These are phyloP conservation scores for Aspergillus arachidicola DNA, from an alignment of 2,329 filamentous ascomycete genomes.

Conservation along the genomic window DNA sequence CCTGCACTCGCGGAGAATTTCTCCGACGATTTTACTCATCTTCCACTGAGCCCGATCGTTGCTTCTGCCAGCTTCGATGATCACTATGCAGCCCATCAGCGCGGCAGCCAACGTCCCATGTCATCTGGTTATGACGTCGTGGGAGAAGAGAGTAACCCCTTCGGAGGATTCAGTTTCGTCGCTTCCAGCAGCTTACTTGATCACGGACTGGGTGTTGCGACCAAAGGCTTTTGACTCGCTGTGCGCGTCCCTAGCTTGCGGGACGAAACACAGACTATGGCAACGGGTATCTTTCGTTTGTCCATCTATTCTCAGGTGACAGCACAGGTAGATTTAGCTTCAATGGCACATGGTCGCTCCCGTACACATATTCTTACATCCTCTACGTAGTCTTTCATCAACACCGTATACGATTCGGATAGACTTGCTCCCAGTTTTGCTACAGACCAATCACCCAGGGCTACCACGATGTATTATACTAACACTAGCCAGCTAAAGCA, in stretches of 20 bases:
- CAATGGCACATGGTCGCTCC: not conserved
- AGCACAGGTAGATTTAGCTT: not conserved
- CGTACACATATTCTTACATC: not conserved
- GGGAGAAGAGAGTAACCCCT: slow-evolving; percentile 42
- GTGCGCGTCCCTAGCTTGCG: not conserved
- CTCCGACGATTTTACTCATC: slow-evolving; percentile 82
- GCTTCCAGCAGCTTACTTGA: slow-evolving; percentile 52
- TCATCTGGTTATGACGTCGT: slow-evolving; percentile 21
- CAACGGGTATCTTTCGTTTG: not conserved
- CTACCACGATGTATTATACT: not conserved
- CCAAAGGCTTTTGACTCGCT: slow-evolving; percentile 26
- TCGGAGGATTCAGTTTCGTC: slow-evolving; percentile 54
- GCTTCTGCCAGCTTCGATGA: slow-evolving; percentile 31
- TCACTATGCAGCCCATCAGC: slow-evolving; percentile 24
- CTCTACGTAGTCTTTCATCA: not conserved
- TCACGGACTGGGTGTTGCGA: slow-evolving; percentile 34
- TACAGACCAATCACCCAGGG: not conserved
- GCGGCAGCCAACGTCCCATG: slow-evolving; percentile 20
- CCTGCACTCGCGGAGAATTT: slow-evolving; percentile 98
- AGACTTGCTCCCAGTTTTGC: not conserved
- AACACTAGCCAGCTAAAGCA: not conserved
- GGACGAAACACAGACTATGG: not conserved
- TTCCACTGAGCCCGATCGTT: slow-evolving; percentile 75
- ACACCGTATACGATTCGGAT: not conserved
- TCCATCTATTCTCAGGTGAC: not conserved